phyloP scores from a whole-genome alignment of 768 basidiomycete species.

The Lactarius tabidus region DNA sequence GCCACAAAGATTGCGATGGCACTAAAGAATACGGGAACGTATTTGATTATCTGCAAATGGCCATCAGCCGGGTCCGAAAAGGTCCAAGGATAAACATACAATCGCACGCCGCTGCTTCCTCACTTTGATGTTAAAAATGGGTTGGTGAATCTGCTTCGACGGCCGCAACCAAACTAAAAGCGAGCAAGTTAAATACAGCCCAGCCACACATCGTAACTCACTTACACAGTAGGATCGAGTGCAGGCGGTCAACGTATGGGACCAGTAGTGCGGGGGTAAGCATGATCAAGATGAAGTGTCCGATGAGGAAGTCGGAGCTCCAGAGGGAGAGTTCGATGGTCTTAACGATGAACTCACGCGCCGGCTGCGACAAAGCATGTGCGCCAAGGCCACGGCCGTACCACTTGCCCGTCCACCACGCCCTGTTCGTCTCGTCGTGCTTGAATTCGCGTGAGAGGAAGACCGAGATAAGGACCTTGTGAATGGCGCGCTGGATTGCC shows the following conservation, averaged over 20 bases:
- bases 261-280: constrained; percentile 81
- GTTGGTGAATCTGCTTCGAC: constrained; percentile 90
- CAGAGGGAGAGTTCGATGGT: constrained; percentile 97
- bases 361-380: constrained; percentile 93
- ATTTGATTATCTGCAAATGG: constrained; percentile 65
- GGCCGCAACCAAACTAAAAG: constrained; percentile 86
- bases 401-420: constrained; percentile 99
- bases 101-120: constrained; percentile 87
- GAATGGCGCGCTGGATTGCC: constrained; percentile 85
- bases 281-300: constrained; percentile 80
- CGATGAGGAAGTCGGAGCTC: constrained; percentile 91
- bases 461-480: constrained; percentile 91
- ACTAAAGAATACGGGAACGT: constrained; percentile 70
- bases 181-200: constrained; percentile 26
- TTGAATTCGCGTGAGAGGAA: constrained; percentile 97
- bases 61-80: not conserved
- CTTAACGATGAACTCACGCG: constrained; percentile 96
- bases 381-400: constrained; percentile 88
- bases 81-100: constrained; percentile 43
- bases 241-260: constrained; percentile 82
- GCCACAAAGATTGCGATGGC: constrained; percentile 68
- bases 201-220: constrained; percentile 21
- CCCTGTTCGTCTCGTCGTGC: constrained; percentile 96
- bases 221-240: constrained; percentile 93
- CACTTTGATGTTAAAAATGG: constrained; percentile 86